Evolutionary conservation across 2,329 filamentous ascomycete genomes (phyloP).

Genomic region (Alternaria gaisen): DNA sequence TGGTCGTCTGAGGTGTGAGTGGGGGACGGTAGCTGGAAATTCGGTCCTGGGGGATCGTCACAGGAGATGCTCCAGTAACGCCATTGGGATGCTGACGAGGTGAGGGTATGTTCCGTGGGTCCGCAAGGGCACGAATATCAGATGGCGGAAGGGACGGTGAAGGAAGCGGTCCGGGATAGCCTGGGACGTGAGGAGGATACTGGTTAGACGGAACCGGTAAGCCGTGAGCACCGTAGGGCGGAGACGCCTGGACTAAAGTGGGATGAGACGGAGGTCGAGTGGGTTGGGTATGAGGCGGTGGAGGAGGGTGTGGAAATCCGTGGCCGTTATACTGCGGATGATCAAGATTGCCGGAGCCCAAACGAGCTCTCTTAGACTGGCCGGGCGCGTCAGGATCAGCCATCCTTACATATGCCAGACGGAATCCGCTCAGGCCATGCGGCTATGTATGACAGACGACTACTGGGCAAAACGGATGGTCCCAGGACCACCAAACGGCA

Average conservation of each 20-base stretch:
- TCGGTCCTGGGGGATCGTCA: conserved; percentile 47
- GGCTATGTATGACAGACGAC: conserved; percentile 41
- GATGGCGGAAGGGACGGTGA: conserved; percentile 46
- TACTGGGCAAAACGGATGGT: conserved; percentile 28
- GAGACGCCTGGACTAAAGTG: conserved; percentile 40
- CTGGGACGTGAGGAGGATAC: conserved; percentile 32
- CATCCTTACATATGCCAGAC: conserved; percentile 51
- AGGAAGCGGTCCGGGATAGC: conserved; percentile 36
- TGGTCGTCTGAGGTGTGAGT: conserved; percentile 41
- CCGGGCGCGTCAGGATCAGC: conserved; percentile 51
- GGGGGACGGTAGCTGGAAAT: conserved; percentile 45
- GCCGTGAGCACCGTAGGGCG: conserved; percentile 38
- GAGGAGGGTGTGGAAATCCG: conserved; percentile 44
- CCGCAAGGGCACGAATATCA: conserved; percentile 45
- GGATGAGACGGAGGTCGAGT: conserved; percentile 43
- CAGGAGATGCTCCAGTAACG: conserved; percentile 39
- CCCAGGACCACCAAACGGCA: conserved; percentile 39
- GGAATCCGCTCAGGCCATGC: conserved; percentile 52
- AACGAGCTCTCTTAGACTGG: conserved; percentile 49
- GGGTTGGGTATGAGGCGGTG: conserved; percentile 41
- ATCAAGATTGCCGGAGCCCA: conserved; percentile 47
- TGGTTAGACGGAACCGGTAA: conserved; percentile 36
- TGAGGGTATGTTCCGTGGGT: conserved; percentile 46
- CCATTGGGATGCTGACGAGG: conserved; percentile 49
- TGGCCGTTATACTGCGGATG: conserved; percentile 43